Conservation (phyloP, 179 eudicot genomes). For the Dionaea muscipula region DNA sequence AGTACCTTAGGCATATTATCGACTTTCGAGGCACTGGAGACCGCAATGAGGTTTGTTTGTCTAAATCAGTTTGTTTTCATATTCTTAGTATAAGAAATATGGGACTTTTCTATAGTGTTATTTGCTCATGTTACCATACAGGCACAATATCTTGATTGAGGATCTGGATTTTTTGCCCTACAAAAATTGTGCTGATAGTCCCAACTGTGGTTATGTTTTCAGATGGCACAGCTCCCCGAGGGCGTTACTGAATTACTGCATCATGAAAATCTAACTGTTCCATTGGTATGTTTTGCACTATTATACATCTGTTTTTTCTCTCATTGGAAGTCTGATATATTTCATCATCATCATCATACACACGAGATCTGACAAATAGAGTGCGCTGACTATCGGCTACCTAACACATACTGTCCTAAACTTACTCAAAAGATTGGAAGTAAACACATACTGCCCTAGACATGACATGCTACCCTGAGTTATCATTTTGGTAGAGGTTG, state of each 20-base stretch:
- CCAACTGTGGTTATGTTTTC: slow-evolving; percentile 15
- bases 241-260: slow-evolving; percentile 84
- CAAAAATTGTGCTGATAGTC: neutral
- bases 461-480: no score
- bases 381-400: no score
- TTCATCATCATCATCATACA: no score
- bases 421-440: no score
- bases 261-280: slow-evolving; percentile 70
- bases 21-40: slow-evolving; percentile 67
- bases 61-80: neutral
- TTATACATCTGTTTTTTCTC: neutral
- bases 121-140: no score
- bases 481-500: no score
- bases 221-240: slow-evolving; percentile 98
- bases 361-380: no score
- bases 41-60: slow-evolving; percentile 54
- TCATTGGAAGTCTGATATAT: no score
- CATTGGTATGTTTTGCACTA: slow-evolving; percentile 50
- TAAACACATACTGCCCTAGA: no score
- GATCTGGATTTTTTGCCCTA: no score
- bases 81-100: neutral
- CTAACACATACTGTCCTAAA: no score
- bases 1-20: slow-evolving; percentile 52
- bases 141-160: no score
- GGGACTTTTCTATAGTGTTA: neutral